These are phyloP conservation scores for Stachybotrys elegans DNA, from an alignment of 2,329 filamentous ascomycete species.

Conservation along the genomic window DNA sequence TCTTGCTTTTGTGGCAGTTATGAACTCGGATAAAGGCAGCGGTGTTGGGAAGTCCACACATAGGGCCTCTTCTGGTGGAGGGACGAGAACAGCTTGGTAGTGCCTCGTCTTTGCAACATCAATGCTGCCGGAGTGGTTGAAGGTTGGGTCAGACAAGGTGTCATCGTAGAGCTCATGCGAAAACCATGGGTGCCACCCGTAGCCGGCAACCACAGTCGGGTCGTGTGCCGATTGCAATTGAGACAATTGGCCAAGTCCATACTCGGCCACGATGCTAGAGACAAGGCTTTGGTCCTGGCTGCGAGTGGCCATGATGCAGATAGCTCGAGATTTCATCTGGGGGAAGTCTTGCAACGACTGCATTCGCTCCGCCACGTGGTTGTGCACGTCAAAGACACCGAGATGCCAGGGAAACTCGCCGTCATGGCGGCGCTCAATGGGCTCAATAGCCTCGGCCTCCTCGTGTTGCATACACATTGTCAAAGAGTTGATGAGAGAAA, in stretches of 20 bases:
- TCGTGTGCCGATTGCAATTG: slow-evolving; percentile 6
- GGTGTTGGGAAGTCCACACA: slow-evolving; percentile 49
- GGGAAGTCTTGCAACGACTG: slow-evolving; percentile 4
- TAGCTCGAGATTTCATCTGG: slow-evolving; percentile 8
- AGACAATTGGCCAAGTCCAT: slow-evolving; percentile 1
- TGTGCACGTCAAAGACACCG: slow-evolving; percentile 26
- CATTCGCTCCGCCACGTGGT: slow-evolving; percentile 14
- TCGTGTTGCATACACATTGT: slow-evolving; percentile 11
- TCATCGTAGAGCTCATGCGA: slow-evolving; percentile 17
- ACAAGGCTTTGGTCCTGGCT: slow-evolving; percentile 16
- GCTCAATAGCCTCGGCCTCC: not conserved
- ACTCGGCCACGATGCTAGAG: not conserved
- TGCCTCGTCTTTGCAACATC: slow-evolving; percentile 12
- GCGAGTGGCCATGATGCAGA: slow-evolving; percentile 18
- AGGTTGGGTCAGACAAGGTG: slow-evolving; percentile 1
- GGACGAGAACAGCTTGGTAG: slow-evolving; percentile 12
- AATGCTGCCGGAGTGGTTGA: not conserved
- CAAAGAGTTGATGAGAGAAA: too few relatives aligned
- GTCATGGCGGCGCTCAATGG: slow-evolving; percentile 1
- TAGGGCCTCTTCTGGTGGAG: slow-evolving; percentile 12
- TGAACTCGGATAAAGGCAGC: slow-evolving; percentile 48
- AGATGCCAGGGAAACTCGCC: slow-evolving; percentile 16
- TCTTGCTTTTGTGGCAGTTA: slow-evolving; percentile 47
- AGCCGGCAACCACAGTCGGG: slow-evolving; percentile 12
- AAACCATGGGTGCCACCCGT: slow-evolving; percentile 20